phyloP scores from a whole-genome alignment of 1,284 basidiomycete species.

The Trichosporon sp. region DNA sequence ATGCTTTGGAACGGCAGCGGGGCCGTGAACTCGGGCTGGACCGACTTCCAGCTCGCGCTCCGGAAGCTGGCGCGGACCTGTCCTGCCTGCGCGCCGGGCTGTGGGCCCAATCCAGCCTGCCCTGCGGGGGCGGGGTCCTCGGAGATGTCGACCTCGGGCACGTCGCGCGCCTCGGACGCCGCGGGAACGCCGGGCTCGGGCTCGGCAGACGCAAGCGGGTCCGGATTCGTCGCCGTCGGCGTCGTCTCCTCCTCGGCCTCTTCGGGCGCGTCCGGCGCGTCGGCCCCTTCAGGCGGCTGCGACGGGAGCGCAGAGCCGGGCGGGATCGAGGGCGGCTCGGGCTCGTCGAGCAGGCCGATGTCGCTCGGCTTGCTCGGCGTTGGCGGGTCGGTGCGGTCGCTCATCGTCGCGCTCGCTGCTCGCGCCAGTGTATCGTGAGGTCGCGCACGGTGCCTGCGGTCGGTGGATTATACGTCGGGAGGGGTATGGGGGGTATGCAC shows the following conservation, averaged over 20 bases:
- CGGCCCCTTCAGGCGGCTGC: not conserved
- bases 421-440: not conserved
- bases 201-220: not conserved
- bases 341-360: not conserved
- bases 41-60: not conserved
- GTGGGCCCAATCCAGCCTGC: too few species aligned
- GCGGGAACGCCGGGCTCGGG: not conserved
- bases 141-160: not conserved
- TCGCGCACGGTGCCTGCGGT: not conserved
- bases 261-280: not conserved
- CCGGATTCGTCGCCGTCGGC: not conserved
- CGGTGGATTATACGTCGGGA: too few species aligned
- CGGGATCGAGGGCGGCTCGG: not conserved
- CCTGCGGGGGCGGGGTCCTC: not conserved
- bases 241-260: not conserved
- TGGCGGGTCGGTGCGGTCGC: not conserved
- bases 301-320: too few species aligned
- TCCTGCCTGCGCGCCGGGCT: not conserved
- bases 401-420: not conserved
- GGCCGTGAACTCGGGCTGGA: not conserved
- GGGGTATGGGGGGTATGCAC: not conserved
- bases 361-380: not conserved
- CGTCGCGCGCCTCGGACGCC: not conserved
- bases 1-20: constrained; percentile 2
- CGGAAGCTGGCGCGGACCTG: not conserved